Evolutionary conservation across 768 basidiomycete genomes (phyloP).

Genomic region (Phlebiopsis gigantea): DNA sequence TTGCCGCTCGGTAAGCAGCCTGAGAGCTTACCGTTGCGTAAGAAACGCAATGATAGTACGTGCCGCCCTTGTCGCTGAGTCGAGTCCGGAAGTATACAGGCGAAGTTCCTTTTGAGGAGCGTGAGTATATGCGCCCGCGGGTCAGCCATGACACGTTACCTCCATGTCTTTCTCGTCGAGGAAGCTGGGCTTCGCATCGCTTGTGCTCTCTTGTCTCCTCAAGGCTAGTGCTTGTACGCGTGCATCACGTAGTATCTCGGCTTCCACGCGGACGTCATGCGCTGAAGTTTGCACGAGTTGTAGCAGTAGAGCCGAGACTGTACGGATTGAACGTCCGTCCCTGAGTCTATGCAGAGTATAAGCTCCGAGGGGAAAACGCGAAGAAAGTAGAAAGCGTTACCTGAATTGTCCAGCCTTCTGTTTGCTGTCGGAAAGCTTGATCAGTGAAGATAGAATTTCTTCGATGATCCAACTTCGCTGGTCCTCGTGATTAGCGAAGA

Average conservation of each 20-base stretch:
- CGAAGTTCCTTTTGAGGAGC: conserved; percentile 80
- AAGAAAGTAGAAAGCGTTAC: conserved; percentile 32
- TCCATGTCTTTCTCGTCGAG: conserved; percentile 67
- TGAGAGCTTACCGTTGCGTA: conserved; percentile 24
- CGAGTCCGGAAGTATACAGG: conserved; percentile 66
- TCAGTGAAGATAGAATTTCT: conserved; percentile 86
- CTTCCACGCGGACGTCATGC: conserved; percentile 76
- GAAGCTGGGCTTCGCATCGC: conserved; percentile 43
- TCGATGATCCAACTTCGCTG: conserved; percentile 98
- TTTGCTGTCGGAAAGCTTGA: conserved; percentile 85
- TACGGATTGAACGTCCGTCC: conserved; percentile 88
- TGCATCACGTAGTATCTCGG: conserved; percentile 52
- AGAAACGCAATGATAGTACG: conserved; percentile 56
- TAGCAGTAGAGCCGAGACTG: conserved; percentile 86
- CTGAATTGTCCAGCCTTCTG: conserved; percentile 87
- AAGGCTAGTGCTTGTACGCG: conserved; percentile 59
- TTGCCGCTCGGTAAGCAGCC: neutral
- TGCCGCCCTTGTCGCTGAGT: conserved; percentile 80
- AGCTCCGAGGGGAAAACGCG: neutral
- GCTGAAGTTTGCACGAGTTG: conserved; percentile 97
- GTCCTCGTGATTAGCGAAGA: conserved; percentile 86
- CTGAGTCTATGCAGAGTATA: conserved; percentile 53
- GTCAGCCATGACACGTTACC: too few species aligned
- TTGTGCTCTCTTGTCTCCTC: conserved; percentile 57
- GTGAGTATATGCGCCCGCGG: neutral